Percentiles rank a stretch among this genome's conserved stretches.
phyloP scores from a whole-genome alignment of 2,329 filamentous ascomycete genomes.

The Dothiorella sarmentorum region DNA sequence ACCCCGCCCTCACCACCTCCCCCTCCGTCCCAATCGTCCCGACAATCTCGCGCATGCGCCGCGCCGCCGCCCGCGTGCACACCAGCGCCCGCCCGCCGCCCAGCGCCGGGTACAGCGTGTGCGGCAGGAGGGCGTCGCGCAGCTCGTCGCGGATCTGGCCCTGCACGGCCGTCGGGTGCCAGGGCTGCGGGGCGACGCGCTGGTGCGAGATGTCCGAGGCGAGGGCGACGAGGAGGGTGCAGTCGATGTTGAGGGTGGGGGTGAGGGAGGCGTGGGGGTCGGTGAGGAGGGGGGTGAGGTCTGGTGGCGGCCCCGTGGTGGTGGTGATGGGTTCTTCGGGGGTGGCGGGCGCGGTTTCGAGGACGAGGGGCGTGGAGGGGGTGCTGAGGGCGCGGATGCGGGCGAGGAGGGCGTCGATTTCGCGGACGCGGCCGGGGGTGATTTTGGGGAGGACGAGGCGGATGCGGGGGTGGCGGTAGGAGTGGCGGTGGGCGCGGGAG shows the following conservation, averaged over 20 bases:
- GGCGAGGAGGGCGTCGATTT: constrained; percentile 56
- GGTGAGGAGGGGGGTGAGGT: constrained; percentile 35
- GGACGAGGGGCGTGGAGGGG: constrained; percentile 9
- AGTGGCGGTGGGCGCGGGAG: constrained; percentile 49
- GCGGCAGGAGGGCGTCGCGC: constrained; percentile 57
- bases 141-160: constrained; percentile 64
- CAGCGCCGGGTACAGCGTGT: constrained; percentile 62
- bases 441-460: constrained; percentile 61
- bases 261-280: constrained; percentile 41
- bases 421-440: constrained; percentile 45
- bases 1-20: constrained; percentile 52
- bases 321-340: constrained; percentile 24
- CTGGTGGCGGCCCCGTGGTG: constrained; percentile 26
- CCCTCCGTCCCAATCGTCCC: constrained; percentile 37
- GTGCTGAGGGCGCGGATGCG: constrained; percentile 52
- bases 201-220: constrained; percentile 70
- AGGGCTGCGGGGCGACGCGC: constrained; percentile 45
- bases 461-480: constrained; percentile 46
- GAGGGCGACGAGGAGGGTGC: constrained; percentile 68
- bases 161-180: constrained; percentile 58
- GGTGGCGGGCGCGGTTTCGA: neutral
- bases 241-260: constrained; percentile 57
- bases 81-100: constrained; percentile 53
- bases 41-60: constrained; percentile 54
- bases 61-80: constrained; percentile 63